Conservation (phyloP, 2,329 filamentous ascomycete genomes). For the Venturiaceae sp. region DNA sequence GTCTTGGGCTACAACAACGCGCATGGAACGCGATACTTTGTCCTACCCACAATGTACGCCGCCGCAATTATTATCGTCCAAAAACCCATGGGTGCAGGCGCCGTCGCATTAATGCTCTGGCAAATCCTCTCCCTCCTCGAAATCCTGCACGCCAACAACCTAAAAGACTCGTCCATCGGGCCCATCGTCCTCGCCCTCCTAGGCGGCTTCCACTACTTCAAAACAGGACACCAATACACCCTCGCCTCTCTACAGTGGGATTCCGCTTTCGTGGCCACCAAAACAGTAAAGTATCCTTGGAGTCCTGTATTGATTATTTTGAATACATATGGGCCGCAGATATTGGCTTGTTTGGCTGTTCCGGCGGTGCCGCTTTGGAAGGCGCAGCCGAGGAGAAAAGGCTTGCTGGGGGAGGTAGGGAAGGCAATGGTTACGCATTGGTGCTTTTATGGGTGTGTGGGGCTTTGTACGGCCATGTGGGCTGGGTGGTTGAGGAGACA, state of each 20-base stretch:
- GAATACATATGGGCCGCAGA: conserved; percentile 85
- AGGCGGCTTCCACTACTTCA: conserved; percentile 93
- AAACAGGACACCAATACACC: conserved; percentile 89
- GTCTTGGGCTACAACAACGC: conserved; percentile 88
- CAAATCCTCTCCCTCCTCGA: conserved; percentile 72
- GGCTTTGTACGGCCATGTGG: conserved; percentile 81
- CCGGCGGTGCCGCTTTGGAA: conserved; percentile 87
- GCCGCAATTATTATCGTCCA: conserved; percentile 56
- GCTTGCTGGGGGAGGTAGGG: conserved; percentile 57
- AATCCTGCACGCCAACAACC: conserved; percentile 49
- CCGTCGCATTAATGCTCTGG: conserved; percentile 73
- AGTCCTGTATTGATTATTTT: conserved; percentile 69
- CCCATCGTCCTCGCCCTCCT: conserved; percentile 79
- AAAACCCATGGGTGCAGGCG: conserved; percentile 88
- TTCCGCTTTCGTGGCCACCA: conserved; percentile 80
- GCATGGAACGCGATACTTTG: conserved; percentile 82
- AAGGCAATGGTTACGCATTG: conserved; percentile 66
- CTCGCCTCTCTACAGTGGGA: conserved; percentile 93
- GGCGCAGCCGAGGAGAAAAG: conserved; percentile 59
- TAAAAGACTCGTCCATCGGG: conserved; percentile 59
- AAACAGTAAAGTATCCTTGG: conserved; percentile 80
- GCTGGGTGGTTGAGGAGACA: conserved; percentile 80
- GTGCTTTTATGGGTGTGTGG: conserved; percentile 73
- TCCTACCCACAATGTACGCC: conserved; percentile 71
- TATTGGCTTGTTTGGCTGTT: conserved; percentile 69